phyloP scores from a whole-genome alignment of 2,329 filamentous ascomycete species.

The Cladosporium sp. region DNA sequence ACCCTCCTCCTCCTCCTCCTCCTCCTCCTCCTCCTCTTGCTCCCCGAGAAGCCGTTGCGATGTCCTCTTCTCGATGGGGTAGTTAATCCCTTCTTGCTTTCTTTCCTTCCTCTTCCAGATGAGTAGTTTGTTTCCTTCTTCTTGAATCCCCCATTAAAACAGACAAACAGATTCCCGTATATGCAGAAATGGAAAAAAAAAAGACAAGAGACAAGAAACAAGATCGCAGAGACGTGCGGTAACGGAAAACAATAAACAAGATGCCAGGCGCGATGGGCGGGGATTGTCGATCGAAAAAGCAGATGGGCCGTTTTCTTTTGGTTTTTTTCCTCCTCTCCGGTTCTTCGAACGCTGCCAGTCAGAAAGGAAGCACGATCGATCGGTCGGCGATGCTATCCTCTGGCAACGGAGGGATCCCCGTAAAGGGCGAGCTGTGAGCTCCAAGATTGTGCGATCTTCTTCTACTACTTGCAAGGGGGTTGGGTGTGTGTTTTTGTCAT shows the following conservation, averaged over 20 bases:
- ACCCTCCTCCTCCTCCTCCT: too few relatives aligned
- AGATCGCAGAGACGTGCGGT: neutral
- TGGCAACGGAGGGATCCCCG: neutral
- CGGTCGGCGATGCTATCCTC: too few relatives aligned
- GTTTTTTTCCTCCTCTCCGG: constrained; percentile 8
- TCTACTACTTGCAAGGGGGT: constrained; percentile 13
- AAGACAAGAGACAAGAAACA: too few relatives aligned
- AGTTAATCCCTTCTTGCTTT: too few relatives aligned
- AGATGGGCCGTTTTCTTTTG: neutral
- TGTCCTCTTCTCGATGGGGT: too few relatives aligned
- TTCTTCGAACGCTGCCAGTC: neutral
- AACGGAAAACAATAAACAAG: constrained; percentile 3
- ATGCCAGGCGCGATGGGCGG: constrained; percentile 7
- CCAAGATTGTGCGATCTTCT: constrained; percentile 11
- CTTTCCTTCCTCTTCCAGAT: neutral
- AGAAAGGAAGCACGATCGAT: neutral
- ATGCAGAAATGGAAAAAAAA: too few relatives aligned
- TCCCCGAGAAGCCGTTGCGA: too few relatives aligned
- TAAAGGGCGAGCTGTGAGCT: constrained; percentile 9
- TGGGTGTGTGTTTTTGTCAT: constrained; percentile 5
- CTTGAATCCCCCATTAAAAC: too few relatives aligned
- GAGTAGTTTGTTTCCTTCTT: too few relatives aligned
- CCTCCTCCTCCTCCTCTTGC: too few relatives aligned
- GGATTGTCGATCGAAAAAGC: neutral
- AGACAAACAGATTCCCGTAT: too few relatives aligned